phyloP scores from a whole-genome alignment of 345 rosid genomes.

The Carallia pectinifolia region DNA sequence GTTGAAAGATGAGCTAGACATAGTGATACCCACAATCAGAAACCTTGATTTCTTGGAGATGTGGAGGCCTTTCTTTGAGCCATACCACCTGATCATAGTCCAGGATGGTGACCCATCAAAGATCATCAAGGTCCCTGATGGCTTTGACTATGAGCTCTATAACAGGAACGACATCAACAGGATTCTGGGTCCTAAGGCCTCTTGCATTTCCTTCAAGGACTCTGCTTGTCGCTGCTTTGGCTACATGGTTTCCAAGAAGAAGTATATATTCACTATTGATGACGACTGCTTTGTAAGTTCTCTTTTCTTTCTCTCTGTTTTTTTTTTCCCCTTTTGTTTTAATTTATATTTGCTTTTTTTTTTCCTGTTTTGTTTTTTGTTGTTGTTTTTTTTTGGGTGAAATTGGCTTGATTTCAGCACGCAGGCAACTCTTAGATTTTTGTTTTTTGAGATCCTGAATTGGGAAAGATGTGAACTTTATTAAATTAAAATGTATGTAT shows the following conservation, averaged over 20 bases:
- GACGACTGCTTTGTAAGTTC: slow-evolving; percentile 55
- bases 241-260: slow-evolving; percentile 45
- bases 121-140: slow-evolving; percentile 50
- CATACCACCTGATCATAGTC: slow-evolving; percentile 49
- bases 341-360: too few relatives aligned
- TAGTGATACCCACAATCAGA: slow-evolving; percentile 49
- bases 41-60: slow-evolving; percentile 51
- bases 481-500: too few relatives aligned
- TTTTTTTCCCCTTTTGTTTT: background rate
- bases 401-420: background rate
- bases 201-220: slow-evolving; percentile 58
- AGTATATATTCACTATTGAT: slow-evolving; percentile 53
- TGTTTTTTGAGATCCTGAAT: background rate
- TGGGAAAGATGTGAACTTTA: background rate
- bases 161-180: slow-evolving; percentile 52
- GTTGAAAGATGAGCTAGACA: slow-evolving; percentile 55
- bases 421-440: background rate
- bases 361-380: too few relatives aligned
- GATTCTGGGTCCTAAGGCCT: slow-evolving; percentile 53
- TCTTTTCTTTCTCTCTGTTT: background rate
- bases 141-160: slow-evolving; percentile 53
- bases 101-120: slow-evolving; percentile 54
- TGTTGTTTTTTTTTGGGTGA: background rate
- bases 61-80: slow-evolving; percentile 58
- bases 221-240: slow-evolving; percentile 60